These are phyloP conservation scores for Danielozyma ontarioensis DNA, from an alignment of 805 yeast genomes.

Conservation along the genomic window DNA sequence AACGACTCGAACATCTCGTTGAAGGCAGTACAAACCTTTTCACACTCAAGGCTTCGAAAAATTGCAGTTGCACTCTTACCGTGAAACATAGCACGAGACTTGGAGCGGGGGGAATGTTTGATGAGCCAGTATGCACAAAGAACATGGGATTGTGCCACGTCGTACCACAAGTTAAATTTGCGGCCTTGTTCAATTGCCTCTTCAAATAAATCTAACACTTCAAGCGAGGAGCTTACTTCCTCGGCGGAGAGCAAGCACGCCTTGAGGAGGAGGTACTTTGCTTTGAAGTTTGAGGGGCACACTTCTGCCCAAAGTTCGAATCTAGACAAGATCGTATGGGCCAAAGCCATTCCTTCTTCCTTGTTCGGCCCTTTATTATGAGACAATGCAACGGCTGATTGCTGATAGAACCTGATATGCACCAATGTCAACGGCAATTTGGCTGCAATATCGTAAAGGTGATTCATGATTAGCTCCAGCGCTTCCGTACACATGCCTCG, in stretches of 20 bases:
- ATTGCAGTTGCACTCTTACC: slow-evolving; percentile 31
- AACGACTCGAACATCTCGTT: slow-evolving; percentile 19
- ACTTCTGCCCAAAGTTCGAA: slow-evolving; percentile 29
- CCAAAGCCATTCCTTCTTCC: slow-evolving; percentile 13
- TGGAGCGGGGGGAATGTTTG: slow-evolving; percentile 12
- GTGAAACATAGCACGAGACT: slow-evolving; percentile 30
- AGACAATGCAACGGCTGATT: slow-evolving; percentile 11
- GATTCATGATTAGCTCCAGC: slow-evolving; percentile 7
- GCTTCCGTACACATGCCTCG: slow-evolving; percentile 15
- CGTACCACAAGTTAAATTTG: slow-evolving; percentile 24
- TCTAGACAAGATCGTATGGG: slow-evolving; percentile 15
- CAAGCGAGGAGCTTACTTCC: slow-evolving; percentile 20
- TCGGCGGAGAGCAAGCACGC: slow-evolving; percentile 21
- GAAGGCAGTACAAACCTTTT: slow-evolving; percentile 20
- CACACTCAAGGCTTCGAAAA: slow-evolving; percentile 25
- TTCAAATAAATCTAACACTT: slow-evolving; percentile 40
- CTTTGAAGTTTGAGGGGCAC: slow-evolving; percentile 32
- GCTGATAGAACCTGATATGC: slow-evolving; percentile 17
- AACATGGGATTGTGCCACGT: slow-evolving; percentile 36
- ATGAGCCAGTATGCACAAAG: slow-evolving; percentile 40
- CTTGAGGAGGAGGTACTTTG: slow-evolving; percentile 30
- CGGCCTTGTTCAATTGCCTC: slow-evolving; percentile 38
- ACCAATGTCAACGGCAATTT: slow-evolving; percentile 16
- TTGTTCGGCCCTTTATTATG: slow-evolving; percentile 6
- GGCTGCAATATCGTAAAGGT: slow-evolving; percentile 14